These are phyloP conservation scores for Abrus precatorius DNA, from an alignment of 306 rosid species.

Conservation along the genomic window DNA sequence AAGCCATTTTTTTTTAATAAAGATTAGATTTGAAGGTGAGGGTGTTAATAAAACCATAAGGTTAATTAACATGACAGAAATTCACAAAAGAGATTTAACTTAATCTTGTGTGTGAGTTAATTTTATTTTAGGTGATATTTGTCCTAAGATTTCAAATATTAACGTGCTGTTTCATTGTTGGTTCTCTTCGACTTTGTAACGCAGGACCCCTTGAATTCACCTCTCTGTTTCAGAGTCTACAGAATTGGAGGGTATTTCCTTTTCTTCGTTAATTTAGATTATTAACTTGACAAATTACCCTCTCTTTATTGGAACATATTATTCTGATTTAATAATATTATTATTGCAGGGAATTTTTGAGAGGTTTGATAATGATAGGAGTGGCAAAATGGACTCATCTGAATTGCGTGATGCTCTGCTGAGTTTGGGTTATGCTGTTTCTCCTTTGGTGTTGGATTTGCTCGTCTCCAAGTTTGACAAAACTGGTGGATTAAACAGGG, in stretches of 20 bases:
- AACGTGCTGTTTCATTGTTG: too few species aligned
- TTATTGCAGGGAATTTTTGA: slow-evolving; percentile 77
- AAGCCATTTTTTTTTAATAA: too few species aligned
- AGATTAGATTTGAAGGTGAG: too few species aligned
- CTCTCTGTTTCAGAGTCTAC: slow-evolving; percentile 87
- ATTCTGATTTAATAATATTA: background rate
- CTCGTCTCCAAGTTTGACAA: slow-evolving; percentile 95
- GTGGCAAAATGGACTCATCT: slow-evolving; percentile 76
- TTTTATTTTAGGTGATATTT: too few species aligned
- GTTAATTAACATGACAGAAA: too few species aligned
- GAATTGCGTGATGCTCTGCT: slow-evolving; percentile 91
- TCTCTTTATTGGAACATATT: background rate
- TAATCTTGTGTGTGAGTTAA: too few species aligned
- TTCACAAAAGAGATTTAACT: too few species aligned
- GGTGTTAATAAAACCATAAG: too few species aligned
- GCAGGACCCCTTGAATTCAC: slow-evolving; percentile 96
- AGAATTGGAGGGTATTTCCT: slow-evolving; percentile 86
- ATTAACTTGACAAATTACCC: slow-evolving; percentile 1
- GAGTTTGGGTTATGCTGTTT: slow-evolving; percentile 86
- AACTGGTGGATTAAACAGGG: slow-evolving; percentile 80
- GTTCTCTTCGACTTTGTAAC: too few species aligned
- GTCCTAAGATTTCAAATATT: too few species aligned
- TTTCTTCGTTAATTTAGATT: background rate
- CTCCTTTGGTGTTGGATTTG: slow-evolving; percentile 81
- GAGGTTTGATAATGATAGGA: slow-evolving; percentile 86